Percentiles rank a stretch among this genome's conserved stretches.
phyloP scores from a whole-genome alignment of 306 rosid genomes.

The Arachis stenosperma region DNA sequence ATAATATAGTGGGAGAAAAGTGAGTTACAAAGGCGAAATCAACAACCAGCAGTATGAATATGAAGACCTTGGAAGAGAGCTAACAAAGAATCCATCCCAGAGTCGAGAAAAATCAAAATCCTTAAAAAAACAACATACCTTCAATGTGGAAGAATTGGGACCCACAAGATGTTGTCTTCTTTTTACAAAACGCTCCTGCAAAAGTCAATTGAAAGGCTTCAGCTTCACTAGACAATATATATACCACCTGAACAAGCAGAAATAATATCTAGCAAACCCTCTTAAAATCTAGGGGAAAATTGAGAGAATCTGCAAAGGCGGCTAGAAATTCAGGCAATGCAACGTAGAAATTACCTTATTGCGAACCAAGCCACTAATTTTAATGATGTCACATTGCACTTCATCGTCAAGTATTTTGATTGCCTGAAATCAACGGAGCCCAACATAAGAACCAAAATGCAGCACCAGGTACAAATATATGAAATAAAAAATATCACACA shows the following conservation, averaged over 20 bases:
- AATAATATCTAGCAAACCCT: not conserved
- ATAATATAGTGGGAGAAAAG: conserved; percentile 18
- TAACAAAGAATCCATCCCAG: conserved; percentile 3
- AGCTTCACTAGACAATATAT: not conserved
- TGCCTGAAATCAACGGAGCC: conserved; percentile 54
- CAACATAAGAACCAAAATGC: conserved; percentile 20
- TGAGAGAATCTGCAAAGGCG: not conserved
- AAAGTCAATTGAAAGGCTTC: conserved; percentile 25
- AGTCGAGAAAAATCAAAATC: conserved; percentile 10
- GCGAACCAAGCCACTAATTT: conserved; percentile 77
- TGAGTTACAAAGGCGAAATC: conserved; percentile 31
- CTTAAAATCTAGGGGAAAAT: not conserved
- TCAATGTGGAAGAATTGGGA: conserved; percentile 84
- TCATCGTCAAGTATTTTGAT: conserved; percentile 83
- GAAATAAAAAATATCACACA: not conserved
- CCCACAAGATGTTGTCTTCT: conserved; percentile 89
- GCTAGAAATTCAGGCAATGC: not conserved
- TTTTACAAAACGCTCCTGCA: conserved; percentile 88
- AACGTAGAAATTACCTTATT: conserved; percentile 60
- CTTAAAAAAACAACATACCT: conserved; percentile 50
- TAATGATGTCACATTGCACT: conserved; percentile 82
- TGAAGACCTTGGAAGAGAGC: conserved; percentile 6
- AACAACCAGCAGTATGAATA: not conserved
- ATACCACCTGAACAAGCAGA: not conserved
- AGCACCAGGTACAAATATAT: conserved; percentile 10